These are phyloP conservation scores for Erysimum cheiri DNA, from an alignment of 441 rosid species.

Conservation along the genomic window DNA sequence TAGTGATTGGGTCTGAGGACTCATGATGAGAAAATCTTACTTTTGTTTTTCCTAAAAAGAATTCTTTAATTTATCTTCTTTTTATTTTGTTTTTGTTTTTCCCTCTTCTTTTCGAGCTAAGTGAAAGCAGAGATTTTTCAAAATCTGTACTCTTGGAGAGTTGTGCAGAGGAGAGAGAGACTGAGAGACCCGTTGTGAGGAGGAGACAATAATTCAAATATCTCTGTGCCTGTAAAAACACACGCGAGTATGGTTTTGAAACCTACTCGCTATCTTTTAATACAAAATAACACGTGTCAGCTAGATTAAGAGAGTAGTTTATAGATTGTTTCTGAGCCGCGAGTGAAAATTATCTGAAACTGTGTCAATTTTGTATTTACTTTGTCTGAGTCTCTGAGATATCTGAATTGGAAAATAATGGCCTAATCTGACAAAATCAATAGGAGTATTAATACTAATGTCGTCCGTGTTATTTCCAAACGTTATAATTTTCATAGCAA, in stretches of 20 bases:
- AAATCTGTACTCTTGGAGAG: constrained; percentile 21
- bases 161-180: constrained; percentile 36
- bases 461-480: neutral
- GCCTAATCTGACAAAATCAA: constrained; percentile 16
- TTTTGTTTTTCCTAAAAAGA: constrained; percentile 41
- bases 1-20: constrained; percentile 34
- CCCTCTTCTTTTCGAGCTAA: constrained; percentile 42
- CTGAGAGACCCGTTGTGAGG: constrained; percentile 70
- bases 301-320: neutral
- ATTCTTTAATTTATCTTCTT: constrained; percentile 5
- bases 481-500: neutral
- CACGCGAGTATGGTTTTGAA: neutral
- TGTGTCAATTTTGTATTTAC: constrained; percentile 32
- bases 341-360: constrained; percentile 18
- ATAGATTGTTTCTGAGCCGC: neutral
- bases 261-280: constrained; percentile 8
- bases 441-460: constrained; percentile 37
- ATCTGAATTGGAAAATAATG: neutral
- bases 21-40: constrained; percentile 42
- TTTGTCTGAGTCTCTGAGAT: constrained; percentile 14
- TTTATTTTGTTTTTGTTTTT: neutral
- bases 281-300: neutral
- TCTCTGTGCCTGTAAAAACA: neutral
- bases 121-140: constrained; percentile 44
- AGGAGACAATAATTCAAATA: constrained; percentile 49